phyloP scores from a whole-genome alignment of 345 rosid species.

The Adansonia digitata region DNA sequence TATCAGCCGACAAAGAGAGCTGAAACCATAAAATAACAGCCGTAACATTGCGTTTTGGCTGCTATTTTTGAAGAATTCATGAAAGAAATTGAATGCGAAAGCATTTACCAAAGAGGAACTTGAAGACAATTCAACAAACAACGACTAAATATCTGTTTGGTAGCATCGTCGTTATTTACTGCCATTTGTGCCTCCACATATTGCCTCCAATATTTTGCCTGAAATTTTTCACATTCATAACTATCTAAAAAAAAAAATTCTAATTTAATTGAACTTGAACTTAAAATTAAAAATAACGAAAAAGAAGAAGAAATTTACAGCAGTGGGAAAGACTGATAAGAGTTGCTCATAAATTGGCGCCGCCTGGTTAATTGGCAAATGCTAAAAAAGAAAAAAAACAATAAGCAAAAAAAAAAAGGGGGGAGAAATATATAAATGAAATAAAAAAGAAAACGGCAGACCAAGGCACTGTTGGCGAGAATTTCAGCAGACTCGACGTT shows the following conservation, averaged over 20 bases:
- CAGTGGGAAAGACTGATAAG: slow-evolving; percentile 67
- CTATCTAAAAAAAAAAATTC: neutral
- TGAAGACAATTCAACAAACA: slow-evolving; percentile 90
- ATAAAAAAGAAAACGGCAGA: slow-evolving; percentile 9
- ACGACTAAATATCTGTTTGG: slow-evolving; percentile 87
- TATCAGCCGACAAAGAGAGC: too few relatives aligned
- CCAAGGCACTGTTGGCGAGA: slow-evolving; percentile 68
- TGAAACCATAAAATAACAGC: too few relatives aligned
- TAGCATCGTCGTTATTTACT: slow-evolving; percentile 79
- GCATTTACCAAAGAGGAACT: slow-evolving; percentile 81
- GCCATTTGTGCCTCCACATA: slow-evolving; percentile 90
- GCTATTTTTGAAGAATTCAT: neutral
- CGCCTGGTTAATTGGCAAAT: slow-evolving; percentile 68
- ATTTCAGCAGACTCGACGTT: slow-evolving; percentile 76
- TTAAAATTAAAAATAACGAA: neutral
- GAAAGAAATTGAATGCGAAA: neutral
- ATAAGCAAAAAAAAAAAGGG: neutral
- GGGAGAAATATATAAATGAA: neutral
- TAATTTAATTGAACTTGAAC: neutral
- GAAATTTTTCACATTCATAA: neutral
- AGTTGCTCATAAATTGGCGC: slow-evolving; percentile 85
- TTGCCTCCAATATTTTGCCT: slow-evolving; percentile 97
- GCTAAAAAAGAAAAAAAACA: slow-evolving; percentile 31
- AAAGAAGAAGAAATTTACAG: slow-evolving; percentile 51
- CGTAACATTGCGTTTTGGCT: too few relatives aligned